Conservation (phyloP, 2,329 filamentous ascomycete genomes). For the Fusarium coffeatum region DNA sequence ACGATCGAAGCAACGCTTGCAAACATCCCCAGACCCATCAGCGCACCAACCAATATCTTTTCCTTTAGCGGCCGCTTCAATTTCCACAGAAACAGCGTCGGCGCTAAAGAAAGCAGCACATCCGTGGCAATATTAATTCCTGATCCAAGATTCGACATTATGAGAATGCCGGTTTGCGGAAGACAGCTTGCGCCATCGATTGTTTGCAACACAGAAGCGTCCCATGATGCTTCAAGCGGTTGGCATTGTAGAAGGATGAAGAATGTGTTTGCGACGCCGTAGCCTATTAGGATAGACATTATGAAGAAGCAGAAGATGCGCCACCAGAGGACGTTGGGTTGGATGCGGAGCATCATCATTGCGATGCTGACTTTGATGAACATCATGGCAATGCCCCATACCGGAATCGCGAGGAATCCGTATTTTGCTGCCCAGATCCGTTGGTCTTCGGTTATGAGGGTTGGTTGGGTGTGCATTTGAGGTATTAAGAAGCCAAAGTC, state of each 20-base stretch:
- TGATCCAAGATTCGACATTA: conserved; percentile 8
- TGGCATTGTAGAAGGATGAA: conserved; percentile 16
- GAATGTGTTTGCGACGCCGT: conserved; percentile 15
- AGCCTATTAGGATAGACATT: conserved; percentile 4
- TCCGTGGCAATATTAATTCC: conserved; percentile 13
- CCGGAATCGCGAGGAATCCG: conserved; percentile 1
- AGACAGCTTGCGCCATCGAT: conserved; percentile 16
- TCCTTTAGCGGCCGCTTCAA: conserved; percentile 8
- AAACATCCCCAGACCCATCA: conserved; percentile 20
- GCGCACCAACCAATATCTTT: conserved; percentile 13
- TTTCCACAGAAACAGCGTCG: conserved; percentile 14
- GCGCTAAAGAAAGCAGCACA: conserved; percentile 8
- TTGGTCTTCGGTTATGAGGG: not conserved
- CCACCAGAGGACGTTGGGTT: conserved; percentile 12
- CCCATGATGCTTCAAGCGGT: conserved; percentile 15
- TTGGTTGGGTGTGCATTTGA: conserved; percentile 7
- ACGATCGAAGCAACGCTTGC: conserved; percentile 16
- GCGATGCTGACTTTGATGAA: conserved; percentile 28
- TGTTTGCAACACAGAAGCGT: not conserved
- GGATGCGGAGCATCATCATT: conserved; percentile 27
- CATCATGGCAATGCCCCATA: conserved; percentile 26
- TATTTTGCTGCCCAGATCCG: conserved; percentile 4
- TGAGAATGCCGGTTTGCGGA: conserved; percentile 10
- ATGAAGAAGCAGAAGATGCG: conserved; percentile 13
- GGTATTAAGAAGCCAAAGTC: conserved; percentile 15